These are phyloP conservation scores for Ajuga chamaepitys DNA, from an alignment of 257 asterid species.

Conservation along the genomic window DNA sequence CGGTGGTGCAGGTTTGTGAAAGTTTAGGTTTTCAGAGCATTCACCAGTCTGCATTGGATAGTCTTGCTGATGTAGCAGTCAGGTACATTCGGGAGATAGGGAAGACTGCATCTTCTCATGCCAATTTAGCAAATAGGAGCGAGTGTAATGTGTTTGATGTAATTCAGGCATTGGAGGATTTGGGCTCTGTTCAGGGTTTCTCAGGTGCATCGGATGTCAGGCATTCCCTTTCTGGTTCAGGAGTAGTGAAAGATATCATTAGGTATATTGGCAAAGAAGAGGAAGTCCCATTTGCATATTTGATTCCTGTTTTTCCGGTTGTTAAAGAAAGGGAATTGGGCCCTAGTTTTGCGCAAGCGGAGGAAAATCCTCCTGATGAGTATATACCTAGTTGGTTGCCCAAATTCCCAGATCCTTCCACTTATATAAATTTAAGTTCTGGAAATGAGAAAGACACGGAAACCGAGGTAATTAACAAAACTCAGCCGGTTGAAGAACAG, in stretches of 20 bases:
- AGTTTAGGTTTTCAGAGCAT: slow-evolving; percentile 72
- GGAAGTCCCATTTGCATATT: slow-evolving; percentile 62
- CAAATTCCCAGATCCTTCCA: slow-evolving; percentile 40
- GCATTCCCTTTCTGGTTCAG: slow-evolving; percentile 46
- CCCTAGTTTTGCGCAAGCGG: slow-evolving; percentile 39
- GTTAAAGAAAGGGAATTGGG: slow-evolving; percentile 32
- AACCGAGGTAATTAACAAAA: slow-evolving; percentile 14
- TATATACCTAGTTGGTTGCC: slow-evolving; percentile 77
- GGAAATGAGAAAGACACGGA: slow-evolving; percentile 26
- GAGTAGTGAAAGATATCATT: slow-evolving; percentile 46
- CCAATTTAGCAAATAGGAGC: slow-evolving; percentile 57
- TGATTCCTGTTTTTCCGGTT: slow-evolving; percentile 57
- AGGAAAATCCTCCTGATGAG: slow-evolving; percentile 36
- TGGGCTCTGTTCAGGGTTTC: slow-evolving; percentile 47
- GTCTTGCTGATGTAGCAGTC: slow-evolving; percentile 60
- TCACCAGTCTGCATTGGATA: slow-evolving; percentile 63
- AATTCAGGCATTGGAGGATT: slow-evolving; percentile 62
- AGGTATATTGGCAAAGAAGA: slow-evolving; percentile 43
- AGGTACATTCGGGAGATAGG: slow-evolving; percentile 53
- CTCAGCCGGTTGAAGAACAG: slow-evolving; percentile 29
- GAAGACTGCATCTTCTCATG: slow-evolving; percentile 42
- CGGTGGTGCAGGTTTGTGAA: slow-evolving; percentile 46
- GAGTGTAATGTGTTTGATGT: slow-evolving; percentile 65
- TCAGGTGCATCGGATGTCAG: slow-evolving; percentile 40
- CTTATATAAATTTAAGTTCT: slow-evolving; percentile 22